Percentiles rank a stretch among this genome's conserved stretches.
phyloP scores from a whole-genome alignment of 1,139 yeast genomes.

The Candida mesenterica region DNA sequence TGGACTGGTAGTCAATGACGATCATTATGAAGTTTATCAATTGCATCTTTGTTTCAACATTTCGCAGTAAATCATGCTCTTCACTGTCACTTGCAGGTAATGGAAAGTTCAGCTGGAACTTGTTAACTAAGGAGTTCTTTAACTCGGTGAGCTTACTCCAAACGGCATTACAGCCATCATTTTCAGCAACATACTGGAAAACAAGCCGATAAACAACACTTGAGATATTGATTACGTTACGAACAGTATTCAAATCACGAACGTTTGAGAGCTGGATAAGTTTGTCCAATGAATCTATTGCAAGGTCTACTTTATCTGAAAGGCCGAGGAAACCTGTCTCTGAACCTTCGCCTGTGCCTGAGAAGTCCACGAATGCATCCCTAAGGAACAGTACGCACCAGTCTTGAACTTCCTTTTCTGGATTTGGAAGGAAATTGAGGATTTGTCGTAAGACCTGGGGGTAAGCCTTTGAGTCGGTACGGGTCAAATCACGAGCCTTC shows the following conservation, averaged over 20 bases:
- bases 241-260: conserved; percentile 29
- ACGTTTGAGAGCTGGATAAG: conserved; percentile 30
- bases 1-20: conserved; percentile 68
- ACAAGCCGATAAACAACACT: conserved; percentile 39
- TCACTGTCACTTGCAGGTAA: conserved; percentile 43
- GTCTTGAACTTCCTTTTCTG: conserved; percentile 33
- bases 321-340: conserved; percentile 9
- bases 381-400: conserved; percentile 50
- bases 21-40: conserved; percentile 70
- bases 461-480: conserved; percentile 43
- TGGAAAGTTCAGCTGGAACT: conserved; percentile 36
- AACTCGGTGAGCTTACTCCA: conserved; percentile 46
- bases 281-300: conserved; percentile 39
- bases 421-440: conserved; percentile 39
- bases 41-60: conserved; percentile 60
- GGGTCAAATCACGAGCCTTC: conserved; percentile 52
- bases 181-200: conserved; percentile 42
- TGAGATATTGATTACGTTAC: conserved; percentile 33
- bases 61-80: conserved; percentile 50
- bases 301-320: conserved; percentile 41
- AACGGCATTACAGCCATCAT: conserved; percentile 41
- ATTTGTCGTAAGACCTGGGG: conserved; percentile 57
- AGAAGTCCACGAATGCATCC: conserved; percentile 37
- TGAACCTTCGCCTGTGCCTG: conserved; percentile 21
- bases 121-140: conserved; percentile 33